Percentiles rank a stretch among this genome's conserved stretches.
Conservation (phyloP, 768 basidiomycete species). For the Pleurotus giganteus region DNA sequence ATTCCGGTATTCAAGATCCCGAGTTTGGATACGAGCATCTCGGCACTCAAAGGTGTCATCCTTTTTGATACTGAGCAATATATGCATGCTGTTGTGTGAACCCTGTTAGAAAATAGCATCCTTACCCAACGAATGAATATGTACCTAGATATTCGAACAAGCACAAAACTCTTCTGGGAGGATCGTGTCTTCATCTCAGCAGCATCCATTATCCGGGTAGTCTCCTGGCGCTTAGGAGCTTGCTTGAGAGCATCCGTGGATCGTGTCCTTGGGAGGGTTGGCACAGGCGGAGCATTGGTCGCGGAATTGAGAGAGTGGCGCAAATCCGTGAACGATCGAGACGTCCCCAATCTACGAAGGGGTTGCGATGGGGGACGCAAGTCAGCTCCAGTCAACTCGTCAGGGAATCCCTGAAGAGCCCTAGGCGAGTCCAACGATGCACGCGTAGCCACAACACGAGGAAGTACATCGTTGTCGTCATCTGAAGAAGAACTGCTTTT, state of each 20-base stretch:
- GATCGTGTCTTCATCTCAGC: conserved; percentile 83
- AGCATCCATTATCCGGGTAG: conserved; percentile 50
- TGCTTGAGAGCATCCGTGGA: conserved; percentile 37
- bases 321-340: conserved; percentile 71
- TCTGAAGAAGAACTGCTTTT: conserved; percentile 9
- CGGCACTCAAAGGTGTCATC: conserved; percentile 83
- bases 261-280: conserved; percentile 33
- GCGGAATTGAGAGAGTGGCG: conserved; percentile 45
- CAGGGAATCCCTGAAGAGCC: conserved; percentile 17
- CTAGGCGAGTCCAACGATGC: conserved; percentile 54
- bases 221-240: conserved; percentile 16
- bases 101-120: conserved; percentile 13
- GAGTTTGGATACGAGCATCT: conserved; percentile 76
- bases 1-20: conserved; percentile 78
- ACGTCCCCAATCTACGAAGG: conserved; percentile 52
- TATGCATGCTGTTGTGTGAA: conserved; percentile 47
- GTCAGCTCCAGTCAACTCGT: conserved; percentile 13
- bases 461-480: conserved; percentile 12
- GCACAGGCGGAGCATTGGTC: conserved; percentile 23
- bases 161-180: conserved; percentile 78
- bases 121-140: conserved; percentile 19
- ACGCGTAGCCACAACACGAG: conserved; percentile 23
- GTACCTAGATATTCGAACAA: conserved; percentile 72
- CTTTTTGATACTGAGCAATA: conserved; percentile 77
- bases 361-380: conserved; percentile 33